A percentile compares a stretch with the other conserved stretches of the same genome.
Conservation (phyloP, 208 protist genomes). For the Acanthamoeba culbertsoni region DNA sequence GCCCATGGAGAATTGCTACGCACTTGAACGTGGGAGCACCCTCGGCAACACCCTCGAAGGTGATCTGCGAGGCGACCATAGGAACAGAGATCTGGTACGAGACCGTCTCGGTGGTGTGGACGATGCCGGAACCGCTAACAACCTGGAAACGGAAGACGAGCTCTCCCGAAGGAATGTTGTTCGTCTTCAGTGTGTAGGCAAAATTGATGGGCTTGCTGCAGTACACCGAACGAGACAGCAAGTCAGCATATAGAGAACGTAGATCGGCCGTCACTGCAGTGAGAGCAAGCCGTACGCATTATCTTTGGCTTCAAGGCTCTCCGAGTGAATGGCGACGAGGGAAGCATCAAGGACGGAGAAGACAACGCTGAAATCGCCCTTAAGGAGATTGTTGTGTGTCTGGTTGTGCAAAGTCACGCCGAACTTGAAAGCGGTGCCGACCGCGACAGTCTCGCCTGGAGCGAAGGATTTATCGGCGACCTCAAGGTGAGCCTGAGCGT, state of each 20-base stretch:
- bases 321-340: constrained; percentile 12
- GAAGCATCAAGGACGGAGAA: constrained; percentile 50
- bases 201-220: neutral
- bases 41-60: constrained; percentile 4
- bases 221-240: neutral
- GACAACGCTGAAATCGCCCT: constrained; percentile 16
- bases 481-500: neutral
- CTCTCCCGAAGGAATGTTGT: constrained; percentile 1
- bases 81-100: neutral
- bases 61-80: constrained; percentile 51
- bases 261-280: too few species aligned
- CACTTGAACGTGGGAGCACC: constrained; percentile 41
- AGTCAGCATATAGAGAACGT: neutral
- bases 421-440: constrained; percentile 45
- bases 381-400: neutral
- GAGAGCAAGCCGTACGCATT: neutral
- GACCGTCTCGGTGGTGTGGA: constrained; percentile 45
- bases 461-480: neutral
- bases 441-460: constrained; percentile 4
- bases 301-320: neutral
- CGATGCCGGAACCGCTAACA: neutral
- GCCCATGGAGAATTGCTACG: neutral
- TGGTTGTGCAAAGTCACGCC: constrained; percentile 8
- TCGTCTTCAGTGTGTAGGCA: constrained; percentile 3
- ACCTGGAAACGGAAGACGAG: constrained; percentile 45